Conservation (phyloP, 225 moss, liverwort and hornwort species). For the Pseudisothecium myosuroides region DNA sequence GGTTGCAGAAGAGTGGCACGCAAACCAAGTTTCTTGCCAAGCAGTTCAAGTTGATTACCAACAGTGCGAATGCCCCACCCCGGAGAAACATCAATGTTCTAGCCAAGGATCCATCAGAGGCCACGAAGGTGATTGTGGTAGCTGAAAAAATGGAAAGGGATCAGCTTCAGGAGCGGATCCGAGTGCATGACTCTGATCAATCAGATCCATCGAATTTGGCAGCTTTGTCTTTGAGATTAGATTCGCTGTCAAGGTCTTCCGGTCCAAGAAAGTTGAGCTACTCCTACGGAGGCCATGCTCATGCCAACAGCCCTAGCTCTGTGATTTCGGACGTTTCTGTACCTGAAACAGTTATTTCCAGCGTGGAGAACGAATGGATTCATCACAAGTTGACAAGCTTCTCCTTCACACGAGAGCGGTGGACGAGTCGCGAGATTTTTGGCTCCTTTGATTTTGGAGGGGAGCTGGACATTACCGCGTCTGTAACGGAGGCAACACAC, state of each 20-base stretch:
- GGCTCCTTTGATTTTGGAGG: slow-evolving; percentile 27
- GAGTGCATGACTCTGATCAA: neutral
- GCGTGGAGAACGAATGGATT: slow-evolving; percentile 1
- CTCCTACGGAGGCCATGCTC: neutral
- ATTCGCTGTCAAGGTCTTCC: neutral
- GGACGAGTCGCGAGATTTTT: slow-evolving; percentile 21
- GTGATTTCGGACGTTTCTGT: slow-evolving; percentile 15
- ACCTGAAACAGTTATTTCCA: slow-evolving; percentile 20
- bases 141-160: neutral
- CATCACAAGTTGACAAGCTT: neutral
- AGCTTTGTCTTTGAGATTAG: neutral
- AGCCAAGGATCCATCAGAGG: neutral
- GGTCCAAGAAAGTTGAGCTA: neutral
- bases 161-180: slow-evolving; percentile 6
- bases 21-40: slow-evolving; percentile 31
- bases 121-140: neutral
- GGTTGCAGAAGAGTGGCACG: slow-evolving; percentile 3
- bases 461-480: slow-evolving; percentile 22
- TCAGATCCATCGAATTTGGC: neutral
- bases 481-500: neutral
- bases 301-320: slow-evolving; percentile 18
- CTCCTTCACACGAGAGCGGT: slow-evolving; percentile 8
- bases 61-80: neutral
- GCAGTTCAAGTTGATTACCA: slow-evolving; percentile 22
- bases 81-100: slow-evolving; percentile 28